These are phyloP conservation scores for Phytophthora kernoviae DNA, from an alignment of 352 stramenopile genomes.

Conservation along the genomic window DNA sequence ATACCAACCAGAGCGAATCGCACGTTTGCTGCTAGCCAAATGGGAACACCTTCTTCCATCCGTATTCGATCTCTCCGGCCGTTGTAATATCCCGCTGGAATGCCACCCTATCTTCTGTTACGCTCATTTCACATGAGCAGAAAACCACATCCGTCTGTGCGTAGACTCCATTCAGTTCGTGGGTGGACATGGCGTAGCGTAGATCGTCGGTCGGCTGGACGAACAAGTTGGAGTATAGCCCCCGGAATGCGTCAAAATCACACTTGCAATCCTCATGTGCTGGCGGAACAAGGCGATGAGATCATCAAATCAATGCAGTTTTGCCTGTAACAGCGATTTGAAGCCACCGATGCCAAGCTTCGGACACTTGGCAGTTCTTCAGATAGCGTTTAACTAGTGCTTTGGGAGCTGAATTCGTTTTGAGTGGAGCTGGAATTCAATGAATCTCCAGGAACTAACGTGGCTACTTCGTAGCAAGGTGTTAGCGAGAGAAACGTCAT, in stretches of 20 bases:
- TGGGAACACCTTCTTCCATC: constrained; percentile 5
- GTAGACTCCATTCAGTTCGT: constrained; percentile 7
- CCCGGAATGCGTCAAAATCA: not conserved
- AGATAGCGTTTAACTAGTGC: too few relatives aligned
- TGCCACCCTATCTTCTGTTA: not conserved
- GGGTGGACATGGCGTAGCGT: constrained; percentile 8
- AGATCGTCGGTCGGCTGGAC: constrained; percentile 7
- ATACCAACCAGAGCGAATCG: constrained; percentile 14
- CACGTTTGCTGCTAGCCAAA: constrained; percentile 16
- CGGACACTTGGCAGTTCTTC: too few relatives aligned
- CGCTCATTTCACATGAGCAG: not conserved
- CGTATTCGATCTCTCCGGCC: constrained; percentile 3
- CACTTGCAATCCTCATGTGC: not conserved
- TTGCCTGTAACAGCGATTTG: too few relatives aligned
- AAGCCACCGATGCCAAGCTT: too few relatives aligned
- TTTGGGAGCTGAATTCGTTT: too few relatives aligned
- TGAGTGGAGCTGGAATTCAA: too few relatives aligned
- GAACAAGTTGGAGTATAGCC: not conserved
- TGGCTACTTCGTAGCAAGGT: too few relatives aligned
- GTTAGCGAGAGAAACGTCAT: too few relatives aligned
- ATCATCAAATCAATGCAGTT: constrained; percentile 1
- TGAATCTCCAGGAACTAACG: too few relatives aligned
- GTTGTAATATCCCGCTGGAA: constrained; percentile 3
- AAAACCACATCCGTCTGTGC: constrained; percentile 5
- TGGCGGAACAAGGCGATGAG: not conserved